phyloP scores from a whole-genome alignment of 2,329 filamentous ascomycete species.

The Diaporthe citri region DNA sequence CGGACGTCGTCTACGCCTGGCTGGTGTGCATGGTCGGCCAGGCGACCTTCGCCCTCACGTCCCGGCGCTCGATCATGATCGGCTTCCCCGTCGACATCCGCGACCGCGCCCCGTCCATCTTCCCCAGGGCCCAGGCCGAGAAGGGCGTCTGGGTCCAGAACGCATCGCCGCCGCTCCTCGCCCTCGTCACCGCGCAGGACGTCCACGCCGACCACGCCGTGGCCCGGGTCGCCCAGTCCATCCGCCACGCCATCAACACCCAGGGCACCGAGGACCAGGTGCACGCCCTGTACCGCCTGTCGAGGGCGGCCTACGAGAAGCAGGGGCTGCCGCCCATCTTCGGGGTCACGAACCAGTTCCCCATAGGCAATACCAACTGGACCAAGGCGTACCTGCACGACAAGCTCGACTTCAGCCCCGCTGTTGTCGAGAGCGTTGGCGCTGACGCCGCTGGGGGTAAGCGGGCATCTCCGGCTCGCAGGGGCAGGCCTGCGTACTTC shows the following conservation, averaged over 20 bases:
- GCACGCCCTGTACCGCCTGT: slow-evolving; percentile 50
- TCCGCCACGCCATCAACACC: slow-evolving; percentile 48
- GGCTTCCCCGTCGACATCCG: slow-evolving; percentile 10
- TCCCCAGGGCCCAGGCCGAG: not conserved
- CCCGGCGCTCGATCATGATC: slow-evolving; percentile 15
- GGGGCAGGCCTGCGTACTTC: not conserved
- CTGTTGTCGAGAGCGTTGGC: slow-evolving; percentile 22
- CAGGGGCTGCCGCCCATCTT: slow-evolving; percentile 46
- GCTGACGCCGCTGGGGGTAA: not conserved
- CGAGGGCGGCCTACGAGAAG: slow-evolving; percentile 43
- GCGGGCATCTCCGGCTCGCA: not conserved
- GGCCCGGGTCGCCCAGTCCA: slow-evolving; percentile 43
- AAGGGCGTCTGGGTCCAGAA: slow-evolving; percentile 13
- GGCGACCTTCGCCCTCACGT: not conserved
- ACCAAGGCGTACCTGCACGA: slow-evolving; percentile 47
- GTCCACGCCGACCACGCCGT: slow-evolving; percentile 11
- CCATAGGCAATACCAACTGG: slow-evolving; percentile 50
- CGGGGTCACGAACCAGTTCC: slow-evolving; percentile 48
- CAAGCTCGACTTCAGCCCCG: slow-evolving; percentile 46
- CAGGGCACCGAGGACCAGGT: slow-evolving; percentile 51
- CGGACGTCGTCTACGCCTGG: slow-evolving; percentile 19
- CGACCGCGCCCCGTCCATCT: slow-evolving; percentile 19
- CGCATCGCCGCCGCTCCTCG: not conserved
- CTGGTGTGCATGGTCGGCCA: slow-evolving; percentile 1
- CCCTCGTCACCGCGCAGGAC: not conserved